Conservation (phyloP, 2,329 filamentous ascomycete species). For the Penicillium sp. region DNA sequence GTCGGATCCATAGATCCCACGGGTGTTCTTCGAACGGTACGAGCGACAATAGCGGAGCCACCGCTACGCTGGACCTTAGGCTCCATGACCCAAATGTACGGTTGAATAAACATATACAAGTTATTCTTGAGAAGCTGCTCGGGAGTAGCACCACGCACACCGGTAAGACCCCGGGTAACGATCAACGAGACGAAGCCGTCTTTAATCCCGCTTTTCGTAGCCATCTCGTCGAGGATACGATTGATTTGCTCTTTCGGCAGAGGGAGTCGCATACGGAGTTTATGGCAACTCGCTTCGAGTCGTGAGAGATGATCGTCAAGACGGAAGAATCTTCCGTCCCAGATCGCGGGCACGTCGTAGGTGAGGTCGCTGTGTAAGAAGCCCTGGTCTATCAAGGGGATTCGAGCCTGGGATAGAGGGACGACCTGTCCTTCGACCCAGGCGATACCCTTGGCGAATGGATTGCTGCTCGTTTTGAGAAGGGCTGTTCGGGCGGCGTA, state of each 20-base stretch:
- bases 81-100: constrained; percentile 60
- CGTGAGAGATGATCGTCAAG: constrained; percentile 58
- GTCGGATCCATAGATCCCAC: constrained; percentile 59
- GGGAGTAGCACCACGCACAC: constrained; percentile 46
- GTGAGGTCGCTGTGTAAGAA: constrained; percentile 61
- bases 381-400: constrained; percentile 59
- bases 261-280: constrained; percentile 55
- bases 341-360: constrained; percentile 60
- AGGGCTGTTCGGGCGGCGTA: background rate
- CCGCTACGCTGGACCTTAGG: constrained; percentile 51
- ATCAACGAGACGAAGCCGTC: constrained; percentile 61
- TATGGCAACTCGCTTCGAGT: constrained; percentile 53
- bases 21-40: constrained; percentile 54
- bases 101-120: constrained; percentile 57
- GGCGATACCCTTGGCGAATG: constrained; percentile 54
- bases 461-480: constrained; percentile 42
- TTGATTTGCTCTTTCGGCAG: constrained; percentile 50
- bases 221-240: constrained; percentile 53
- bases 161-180: constrained; percentile 56
- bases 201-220: constrained; percentile 53
- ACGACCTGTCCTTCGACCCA: constrained; percentile 55
- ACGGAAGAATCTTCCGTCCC: constrained; percentile 60
- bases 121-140: constrained; percentile 46
- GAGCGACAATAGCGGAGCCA: constrained; percentile 52
- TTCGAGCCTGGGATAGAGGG: constrained; percentile 55